Conservation (phyloP, 805 yeast species). For the Priceomyces haplophilus region DNA sequence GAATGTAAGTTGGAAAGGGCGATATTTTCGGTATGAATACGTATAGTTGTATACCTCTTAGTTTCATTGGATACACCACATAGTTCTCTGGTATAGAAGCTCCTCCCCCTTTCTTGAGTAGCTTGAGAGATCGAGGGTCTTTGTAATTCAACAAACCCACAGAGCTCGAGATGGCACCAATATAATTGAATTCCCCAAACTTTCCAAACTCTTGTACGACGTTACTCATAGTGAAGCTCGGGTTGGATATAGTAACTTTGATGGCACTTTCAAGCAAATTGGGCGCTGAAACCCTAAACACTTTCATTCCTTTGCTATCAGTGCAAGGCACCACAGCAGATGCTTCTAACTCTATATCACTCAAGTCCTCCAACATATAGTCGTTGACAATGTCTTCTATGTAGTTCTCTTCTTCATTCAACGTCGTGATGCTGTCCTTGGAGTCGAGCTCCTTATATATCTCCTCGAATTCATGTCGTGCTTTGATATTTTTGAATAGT, state of each 20-base stretch:
- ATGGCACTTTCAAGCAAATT: background rate
- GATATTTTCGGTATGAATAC: background rate
- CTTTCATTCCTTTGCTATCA: background rate
- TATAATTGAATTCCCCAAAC: background rate
- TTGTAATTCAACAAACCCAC: background rate
- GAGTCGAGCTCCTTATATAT: background rate
- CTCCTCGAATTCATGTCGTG: background rate
- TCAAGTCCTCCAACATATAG: background rate
- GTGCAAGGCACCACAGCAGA: background rate
- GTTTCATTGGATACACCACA: background rate
- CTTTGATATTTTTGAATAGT: background rate
- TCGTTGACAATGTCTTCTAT: background rate
- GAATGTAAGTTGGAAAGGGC: background rate
- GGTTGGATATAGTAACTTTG: background rate
- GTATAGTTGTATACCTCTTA: background rate
- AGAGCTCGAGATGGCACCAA: background rate
- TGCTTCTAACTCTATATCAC: background rate
- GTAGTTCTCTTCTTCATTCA: background rate
- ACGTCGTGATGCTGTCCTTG: background rate
- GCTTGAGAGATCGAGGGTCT: background rate
- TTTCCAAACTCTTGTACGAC: background rate
- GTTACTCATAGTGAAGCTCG: background rate
- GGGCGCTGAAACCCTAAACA: background rate
- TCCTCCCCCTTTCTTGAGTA: background rate
- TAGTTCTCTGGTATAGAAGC: background rate